Base-by-base conservation (phyloP, 192 early-diverging fungal genomes). In the Geranomyces michiganensis region DNA sequence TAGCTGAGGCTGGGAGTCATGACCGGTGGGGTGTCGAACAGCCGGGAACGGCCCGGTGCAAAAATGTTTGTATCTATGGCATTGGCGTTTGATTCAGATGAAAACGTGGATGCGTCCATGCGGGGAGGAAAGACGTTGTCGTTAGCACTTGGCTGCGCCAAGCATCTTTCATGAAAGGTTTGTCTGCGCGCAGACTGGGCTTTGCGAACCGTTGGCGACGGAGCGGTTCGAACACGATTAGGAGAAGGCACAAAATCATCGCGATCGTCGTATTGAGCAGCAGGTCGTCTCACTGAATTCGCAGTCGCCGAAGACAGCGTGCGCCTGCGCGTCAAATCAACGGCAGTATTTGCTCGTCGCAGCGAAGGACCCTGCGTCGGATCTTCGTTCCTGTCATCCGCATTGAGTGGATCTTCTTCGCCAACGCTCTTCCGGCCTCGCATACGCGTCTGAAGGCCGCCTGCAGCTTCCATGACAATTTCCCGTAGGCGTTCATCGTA, bases 401-500 rank as follows among this genome's bases (percentile, higher is more conserved):
- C 17, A n/a, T 15, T 13, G 8, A 17, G n/a, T 6, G 19, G 13
- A 41, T 36, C 29, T 17, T 45, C 58, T 19, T 60, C 58, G 58
- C 22, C 58, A 29, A 33, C 17, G 31, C 58, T 60, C 8, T 32
- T 60, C 31, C 58, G 22, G 58, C 31, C 41, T 9, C 62, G 33
- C 41, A 45, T 8, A 4, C 62, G 62, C 6, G 62, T 64, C 41
- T 64, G 33, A 17, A 64, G 44, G n/a, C 62, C 62, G 62, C 62
- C 62, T 17, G 72, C 63, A 15, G 68, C 74, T 30, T 75, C 74
- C 60, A 75, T 65, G 22, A 75, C 74, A 32, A 75, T 75, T 60
- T 75, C 67, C 15, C 74, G 67, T 7, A 75, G 48, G 13, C 74
- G 58, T 61, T 75, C 74, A 27, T 75, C 74, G 60, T 64, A 75